Percentiles rank a stretch among this genome's conserved stretches.
phyloP scores from a whole-genome alignment of 2,329 filamentous ascomycete species.

The Trichoderma sp. region DNA sequence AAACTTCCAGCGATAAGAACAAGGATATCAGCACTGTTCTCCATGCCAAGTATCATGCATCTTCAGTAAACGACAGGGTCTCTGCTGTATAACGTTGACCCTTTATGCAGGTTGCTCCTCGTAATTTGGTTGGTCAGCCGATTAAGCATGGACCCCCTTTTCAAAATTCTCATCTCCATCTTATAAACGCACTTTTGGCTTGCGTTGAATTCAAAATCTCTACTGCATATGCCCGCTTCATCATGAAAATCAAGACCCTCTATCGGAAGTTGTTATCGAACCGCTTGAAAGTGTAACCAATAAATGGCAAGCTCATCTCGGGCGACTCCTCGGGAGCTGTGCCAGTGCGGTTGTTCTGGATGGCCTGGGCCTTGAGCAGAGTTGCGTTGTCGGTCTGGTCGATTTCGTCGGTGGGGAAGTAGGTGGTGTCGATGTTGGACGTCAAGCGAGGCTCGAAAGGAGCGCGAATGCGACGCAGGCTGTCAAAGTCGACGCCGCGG shows the following conservation, averaged over 20 bases:
- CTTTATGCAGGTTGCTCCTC: constrained; percentile 25
- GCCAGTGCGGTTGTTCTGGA: constrained; percentile 61
- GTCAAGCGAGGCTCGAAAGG: constrained; percentile 94
- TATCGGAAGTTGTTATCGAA: constrained; percentile 74
- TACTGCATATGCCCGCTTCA: constrained; percentile 23
- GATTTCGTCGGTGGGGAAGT: constrained; percentile 99
- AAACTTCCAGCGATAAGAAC: constrained; percentile 13
- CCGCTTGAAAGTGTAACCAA: constrained; percentile 78
- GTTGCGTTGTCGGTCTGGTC: constrained; percentile 94
- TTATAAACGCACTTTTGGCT: constrained; percentile 13
- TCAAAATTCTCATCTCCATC: neutral
- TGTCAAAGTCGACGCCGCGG: constrained; percentile 93
- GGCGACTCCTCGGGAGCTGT: constrained; percentile 70
- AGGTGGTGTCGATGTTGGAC: constrained; percentile 93
- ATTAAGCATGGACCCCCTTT: constrained; percentile 20
- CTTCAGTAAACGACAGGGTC: constrained; percentile 16
- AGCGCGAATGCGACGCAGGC: constrained; percentile 86
- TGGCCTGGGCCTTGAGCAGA: constrained; percentile 78
- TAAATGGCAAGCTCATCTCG: constrained; percentile 88
- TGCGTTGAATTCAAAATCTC: constrained; percentile 24
- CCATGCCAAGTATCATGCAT: constrained; percentile 21
- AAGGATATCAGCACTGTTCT: constrained; percentile 13
- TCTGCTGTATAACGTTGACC: constrained; percentile 5
- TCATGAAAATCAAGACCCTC: neutral
- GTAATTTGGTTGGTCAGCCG: constrained; percentile 14